Percentiles rank a stretch among this genome's conserved stretches.
phyloP scores from a whole-genome alignment of 768 basidiomycete genomes.

The Mycena kentingensis region DNA sequence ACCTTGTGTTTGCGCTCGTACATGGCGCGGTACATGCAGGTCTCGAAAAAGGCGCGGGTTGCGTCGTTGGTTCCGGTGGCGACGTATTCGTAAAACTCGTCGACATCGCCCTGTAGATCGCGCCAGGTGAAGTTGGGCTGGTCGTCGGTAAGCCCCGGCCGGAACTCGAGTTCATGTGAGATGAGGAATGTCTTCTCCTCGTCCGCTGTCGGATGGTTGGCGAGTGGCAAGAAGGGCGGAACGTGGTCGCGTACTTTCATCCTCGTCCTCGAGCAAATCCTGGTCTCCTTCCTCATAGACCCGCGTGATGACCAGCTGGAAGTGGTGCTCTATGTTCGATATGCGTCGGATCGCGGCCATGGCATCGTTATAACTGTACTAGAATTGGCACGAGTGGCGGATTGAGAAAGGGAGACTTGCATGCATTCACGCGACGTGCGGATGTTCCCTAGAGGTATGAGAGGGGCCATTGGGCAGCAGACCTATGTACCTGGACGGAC shows the following conservation, averaged over 20 bases:
- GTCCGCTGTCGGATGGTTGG: constrained; percentile 60
- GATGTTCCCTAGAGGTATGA: constrained; percentile 54
- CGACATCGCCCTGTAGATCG: constrained; percentile 87
- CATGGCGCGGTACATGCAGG: constrained; percentile 94
- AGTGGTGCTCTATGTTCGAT: constrained; percentile 73
- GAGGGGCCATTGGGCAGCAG: not conserved
- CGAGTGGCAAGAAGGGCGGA: not conserved
- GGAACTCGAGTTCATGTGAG: constrained; percentile 87
- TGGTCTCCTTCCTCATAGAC: constrained; percentile 98
- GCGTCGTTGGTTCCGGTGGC: constrained; percentile 76
- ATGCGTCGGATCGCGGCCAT: constrained; percentile 91
- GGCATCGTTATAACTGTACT: constrained; percentile 85
- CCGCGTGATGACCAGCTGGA: constrained; percentile 92
- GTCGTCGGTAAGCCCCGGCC: constrained; percentile 68
- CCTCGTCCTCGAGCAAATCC: constrained; percentile 91
- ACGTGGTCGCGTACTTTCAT: constrained; percentile 63
- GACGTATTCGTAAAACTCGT: constrained; percentile 94
- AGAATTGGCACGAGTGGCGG: constrained; percentile 2
- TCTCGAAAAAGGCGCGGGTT: constrained; percentile 87
- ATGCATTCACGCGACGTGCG: constrained; percentile 96
- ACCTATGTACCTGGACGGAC: constrained; percentile 63
- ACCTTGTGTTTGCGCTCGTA: constrained; percentile 88
- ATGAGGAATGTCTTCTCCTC: constrained; percentile 93
- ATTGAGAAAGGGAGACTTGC: constrained; percentile 48
- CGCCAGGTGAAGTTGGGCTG: constrained; percentile 89